Evolutionary conservation across 1,139 yeast species (phyloP).

Genomic region (Lizanozyma gosingica): DNA sequence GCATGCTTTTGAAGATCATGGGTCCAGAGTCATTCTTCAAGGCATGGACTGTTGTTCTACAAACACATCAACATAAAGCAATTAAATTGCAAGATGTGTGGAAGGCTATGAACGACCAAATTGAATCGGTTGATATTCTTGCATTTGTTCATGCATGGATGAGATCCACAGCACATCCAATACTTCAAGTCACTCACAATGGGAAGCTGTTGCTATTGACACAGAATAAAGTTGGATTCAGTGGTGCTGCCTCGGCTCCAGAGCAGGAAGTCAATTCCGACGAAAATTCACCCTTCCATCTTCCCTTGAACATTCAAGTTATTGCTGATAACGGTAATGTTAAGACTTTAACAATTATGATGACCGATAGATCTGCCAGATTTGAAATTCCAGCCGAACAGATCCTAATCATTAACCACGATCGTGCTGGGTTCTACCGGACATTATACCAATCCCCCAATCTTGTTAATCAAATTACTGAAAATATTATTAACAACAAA

Average conservation of each 20-base stretch:
- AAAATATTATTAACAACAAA: constrained; percentile 14
- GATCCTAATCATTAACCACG: constrained; percentile 32
- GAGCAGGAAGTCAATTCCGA: constrained; percentile 24
- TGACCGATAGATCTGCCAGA: constrained; percentile 39
- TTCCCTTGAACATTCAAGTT: constrained; percentile 44
- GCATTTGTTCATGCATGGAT: constrained; percentile 52
- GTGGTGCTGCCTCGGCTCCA: too few species aligned
- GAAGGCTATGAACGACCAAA: constrained; percentile 26
- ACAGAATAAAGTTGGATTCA: constrained; percentile 4
- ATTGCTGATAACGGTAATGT: constrained; percentile 18
- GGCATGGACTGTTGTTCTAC: constrained; percentile 1
- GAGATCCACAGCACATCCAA: constrained; percentile 50
- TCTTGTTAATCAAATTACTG: constrained; percentile 14
- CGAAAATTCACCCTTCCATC: constrained; percentile 34
- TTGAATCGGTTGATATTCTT: constrained; percentile 20
- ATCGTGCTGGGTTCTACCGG: constrained; percentile 39
- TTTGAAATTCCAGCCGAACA: constrained; percentile 19
- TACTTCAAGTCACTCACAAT: constrained; percentile 28
- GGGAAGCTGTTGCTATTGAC: constrained; percentile 4
- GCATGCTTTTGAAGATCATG: not conserved
- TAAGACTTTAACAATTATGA: constrained; percentile 26
- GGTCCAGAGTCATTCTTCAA: not conserved
- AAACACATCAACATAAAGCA: constrained; percentile 22
- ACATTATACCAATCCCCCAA: constrained; percentile 4
- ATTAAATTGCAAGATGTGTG: constrained; percentile 53